Conservation (phyloP, 2,329 filamentous ascomycete genomes). For the Exophiala xenobiotica region DNA sequence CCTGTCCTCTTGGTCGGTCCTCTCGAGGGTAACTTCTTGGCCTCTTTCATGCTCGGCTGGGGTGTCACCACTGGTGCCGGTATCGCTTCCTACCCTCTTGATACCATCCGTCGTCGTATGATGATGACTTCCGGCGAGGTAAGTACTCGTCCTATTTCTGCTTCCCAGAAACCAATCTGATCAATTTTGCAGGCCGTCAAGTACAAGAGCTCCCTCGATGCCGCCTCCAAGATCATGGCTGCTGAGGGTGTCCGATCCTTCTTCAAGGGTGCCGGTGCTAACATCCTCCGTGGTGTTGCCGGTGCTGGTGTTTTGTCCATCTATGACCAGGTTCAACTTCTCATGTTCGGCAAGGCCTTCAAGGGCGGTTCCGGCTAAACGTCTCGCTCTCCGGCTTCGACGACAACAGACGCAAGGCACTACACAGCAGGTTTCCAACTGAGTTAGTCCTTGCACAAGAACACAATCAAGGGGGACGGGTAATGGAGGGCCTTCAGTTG, state of each 20-base stretch:
- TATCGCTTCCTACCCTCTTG: slow-evolving; percentile 99
- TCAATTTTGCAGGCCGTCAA: slow-evolving; percentile 80
- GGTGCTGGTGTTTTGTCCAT: slow-evolving; percentile 99
- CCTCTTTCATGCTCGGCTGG: slow-evolving; percentile 98
- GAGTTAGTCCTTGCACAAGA: neutral
- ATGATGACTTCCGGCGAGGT: slow-evolving; percentile 94
- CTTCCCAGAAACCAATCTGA: slow-evolving; percentile 5
- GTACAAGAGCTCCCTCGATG: slow-evolving; percentile 96
- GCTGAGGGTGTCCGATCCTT: slow-evolving; percentile 96
- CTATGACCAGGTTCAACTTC: slow-evolving; percentile 90
- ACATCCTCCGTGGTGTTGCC: slow-evolving; percentile 99
- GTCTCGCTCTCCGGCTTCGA: slow-evolving; percentile 16
- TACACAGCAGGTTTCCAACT: too few relatives aligned
- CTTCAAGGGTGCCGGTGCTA: slow-evolving; percentile 99
- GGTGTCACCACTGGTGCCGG: slow-evolving; percentile 99
- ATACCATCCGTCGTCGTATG: slow-evolving; percentile 99
- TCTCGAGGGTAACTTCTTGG: slow-evolving; percentile 98
- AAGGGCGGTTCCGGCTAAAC: slow-evolving; percentile 54
- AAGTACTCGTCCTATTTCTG: slow-evolving; percentile 35
- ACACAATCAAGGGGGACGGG: slow-evolving; percentile 4
- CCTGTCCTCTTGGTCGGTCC: slow-evolving; percentile 87
- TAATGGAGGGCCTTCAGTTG: slow-evolving; percentile 17
- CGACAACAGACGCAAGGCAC: slow-evolving; percentile 2
- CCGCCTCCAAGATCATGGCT: slow-evolving; percentile 92
- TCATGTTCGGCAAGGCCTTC: slow-evolving; percentile 99